Conservation (phyloP, 2,329 filamentous ascomycete species). For the Chrysosphaeria jannelii region DNA sequence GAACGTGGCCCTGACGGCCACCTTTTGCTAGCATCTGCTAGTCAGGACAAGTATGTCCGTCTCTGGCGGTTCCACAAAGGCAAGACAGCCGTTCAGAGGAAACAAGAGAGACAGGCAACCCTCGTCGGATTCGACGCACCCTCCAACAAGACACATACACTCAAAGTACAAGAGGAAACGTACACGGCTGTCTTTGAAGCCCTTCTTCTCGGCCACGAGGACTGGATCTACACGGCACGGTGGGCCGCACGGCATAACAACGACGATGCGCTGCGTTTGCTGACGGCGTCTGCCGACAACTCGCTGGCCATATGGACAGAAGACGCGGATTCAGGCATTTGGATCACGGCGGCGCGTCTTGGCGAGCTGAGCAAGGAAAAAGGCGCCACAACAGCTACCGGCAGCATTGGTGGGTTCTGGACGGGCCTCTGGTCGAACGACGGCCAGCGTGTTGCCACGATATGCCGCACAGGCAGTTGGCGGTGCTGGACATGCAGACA, state of each 20-base stretch:
- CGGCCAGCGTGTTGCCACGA: slow-evolving; percentile 35
- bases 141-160: slow-evolving; percentile 66
- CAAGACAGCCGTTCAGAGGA: slow-evolving; percentile 13
- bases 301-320: slow-evolving; percentile 82
- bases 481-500: too few species aligned
- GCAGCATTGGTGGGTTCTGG: slow-evolving; percentile 91
- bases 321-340: slow-evolving; percentile 59
- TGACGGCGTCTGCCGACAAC: slow-evolving; percentile 85
- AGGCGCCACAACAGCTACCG: slow-evolving; percentile 84
- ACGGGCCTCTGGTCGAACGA: slow-evolving; percentile 53
- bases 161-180: slow-evolving; percentile 25
- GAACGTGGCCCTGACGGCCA: slow-evolving; percentile 25
- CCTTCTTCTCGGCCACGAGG: slow-evolving; percentile 75
- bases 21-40: slow-evolving; percentile 65
- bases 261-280: slow-evolving; percentile 32
- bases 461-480: slow-evolving; percentile 86
- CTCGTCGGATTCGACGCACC: too few species aligned
- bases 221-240: slow-evolving; percentile 80
- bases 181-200: slow-evolving; percentile 83
- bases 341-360: slow-evolving; percentile 60
- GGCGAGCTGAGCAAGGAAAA: slow-evolving; percentile 89
- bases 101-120: too few species aligned
- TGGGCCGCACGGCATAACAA: slow-evolving; percentile 24
- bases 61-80: slow-evolving; percentile 67
- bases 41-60: slow-evolving; percentile 90